These are phyloP conservation scores for Colletotrichum karsti DNA, from an alignment of 2,329 filamentous ascomycete genomes.

Conservation along the genomic window DNA sequence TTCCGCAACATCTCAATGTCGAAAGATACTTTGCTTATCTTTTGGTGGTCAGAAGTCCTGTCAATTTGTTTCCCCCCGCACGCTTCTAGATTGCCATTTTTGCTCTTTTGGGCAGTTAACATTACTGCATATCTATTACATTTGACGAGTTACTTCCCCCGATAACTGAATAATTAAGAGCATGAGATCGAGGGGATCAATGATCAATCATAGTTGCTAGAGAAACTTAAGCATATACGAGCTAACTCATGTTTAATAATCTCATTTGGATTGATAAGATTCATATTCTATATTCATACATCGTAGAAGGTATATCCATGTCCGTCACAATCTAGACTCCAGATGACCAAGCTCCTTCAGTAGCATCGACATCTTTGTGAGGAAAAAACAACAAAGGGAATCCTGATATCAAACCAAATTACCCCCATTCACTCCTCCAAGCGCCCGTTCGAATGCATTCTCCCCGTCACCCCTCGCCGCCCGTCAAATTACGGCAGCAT, in stretches of 20 bases:
- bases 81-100: too few relatives aligned
- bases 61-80: too few relatives aligned
- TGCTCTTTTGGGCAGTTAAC: too few relatives aligned
- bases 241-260: not conserved
- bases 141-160: too few relatives aligned
- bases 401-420: conserved; percentile 4
- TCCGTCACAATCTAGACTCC: conserved; percentile 19
- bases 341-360: not conserved
- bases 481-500: not conserved
- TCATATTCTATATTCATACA: conserved; percentile 27
- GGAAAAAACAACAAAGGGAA: conserved; percentile 1
- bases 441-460: not conserved
- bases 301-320: conserved; percentile 27
- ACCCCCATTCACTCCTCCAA: not conserved
- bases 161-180: too few relatives aligned
- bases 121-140: too few relatives aligned
- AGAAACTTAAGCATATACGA: too few relatives aligned
- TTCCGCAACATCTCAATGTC: too few relatives aligned
- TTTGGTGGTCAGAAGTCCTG: too few relatives aligned
- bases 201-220: too few relatives aligned
- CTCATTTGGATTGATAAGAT: not conserved
- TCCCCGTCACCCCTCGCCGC: not conserved
- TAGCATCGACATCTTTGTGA: not conserved
- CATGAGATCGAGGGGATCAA: too few relatives aligned
- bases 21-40: too few relatives aligned